Percentiles rank a stretch among this genome's conserved stretches.
These are phyloP conservation scores for Beauveria medogensis DNA, from an alignment of 2,329 filamentous ascomycete genomes.

Conservation along the genomic window DNA sequence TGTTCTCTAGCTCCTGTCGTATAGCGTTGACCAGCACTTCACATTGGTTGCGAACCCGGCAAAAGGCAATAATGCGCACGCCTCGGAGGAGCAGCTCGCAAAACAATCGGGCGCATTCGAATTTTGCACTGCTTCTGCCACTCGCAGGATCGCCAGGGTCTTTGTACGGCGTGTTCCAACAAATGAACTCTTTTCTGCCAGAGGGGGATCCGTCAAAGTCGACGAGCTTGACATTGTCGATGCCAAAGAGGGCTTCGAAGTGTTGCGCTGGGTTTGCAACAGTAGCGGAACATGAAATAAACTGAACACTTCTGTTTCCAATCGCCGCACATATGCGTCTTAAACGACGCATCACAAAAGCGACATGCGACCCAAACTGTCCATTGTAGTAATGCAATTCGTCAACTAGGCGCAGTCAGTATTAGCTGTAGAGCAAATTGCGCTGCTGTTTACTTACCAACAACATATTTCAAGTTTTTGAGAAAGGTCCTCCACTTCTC, in stretches of 20 bases:
- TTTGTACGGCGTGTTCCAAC: constrained; percentile 95
- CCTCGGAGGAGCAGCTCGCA: constrained; percentile 83
- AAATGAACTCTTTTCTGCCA: constrained; percentile 84
- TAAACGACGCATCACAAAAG: constrained; percentile 86
- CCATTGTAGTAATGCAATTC: constrained; percentile 97
- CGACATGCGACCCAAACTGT: constrained; percentile 85
- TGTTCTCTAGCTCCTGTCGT: constrained; percentile 62
- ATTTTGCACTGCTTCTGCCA: constrained; percentile 73
- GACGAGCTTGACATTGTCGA: constrained; percentile 70
- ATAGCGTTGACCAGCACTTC: constrained; percentile 76
- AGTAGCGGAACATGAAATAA: constrained; percentile 93
- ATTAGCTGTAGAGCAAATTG: not conserved
- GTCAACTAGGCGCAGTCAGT: constrained; percentile 43
- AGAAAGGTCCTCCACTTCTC: constrained; percentile 81
- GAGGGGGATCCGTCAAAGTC: constrained; percentile 92
- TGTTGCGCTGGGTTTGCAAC: constrained; percentile 88
- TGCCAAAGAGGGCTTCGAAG: constrained; percentile 89
- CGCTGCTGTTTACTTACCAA: constrained; percentile 40
- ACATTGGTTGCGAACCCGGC: constrained; percentile 77
- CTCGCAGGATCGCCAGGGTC: constrained; percentile 81
- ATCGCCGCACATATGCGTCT: constrained; percentile 82
- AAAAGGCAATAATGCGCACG: constrained; percentile 89
- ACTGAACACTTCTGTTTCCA: constrained; percentile 77
- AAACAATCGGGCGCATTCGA: constrained; percentile 83
- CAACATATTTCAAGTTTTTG: constrained; percentile 83